Evolutionary conservation across 768 basidiomycete species (phyloP), one percentile per base, ranked within the genome.

Genomic region (button mushroom (Agaricus bisporus)): DNA sequence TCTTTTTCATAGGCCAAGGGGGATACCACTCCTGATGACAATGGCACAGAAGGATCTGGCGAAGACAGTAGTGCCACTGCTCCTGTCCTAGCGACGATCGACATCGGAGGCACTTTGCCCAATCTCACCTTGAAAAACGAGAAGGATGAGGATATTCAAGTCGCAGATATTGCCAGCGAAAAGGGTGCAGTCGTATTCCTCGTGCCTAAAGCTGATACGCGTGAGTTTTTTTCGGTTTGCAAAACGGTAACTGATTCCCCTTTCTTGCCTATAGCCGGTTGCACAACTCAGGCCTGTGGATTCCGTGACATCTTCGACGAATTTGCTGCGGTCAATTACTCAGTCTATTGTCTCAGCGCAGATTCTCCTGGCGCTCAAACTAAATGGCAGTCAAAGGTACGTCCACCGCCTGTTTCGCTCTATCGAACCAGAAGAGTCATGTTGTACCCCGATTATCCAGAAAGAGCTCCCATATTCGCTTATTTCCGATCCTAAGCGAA

Each of bases 271-370:
- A 8, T 56, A 90, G 88, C 88, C 49, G 93, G 95, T 29, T 97
- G 95, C 71, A 98, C 93, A 3, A 85, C 72, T 35, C 94, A 98
- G 66, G 94, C 95, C 0, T 98, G 95, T 65, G 88, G 85, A 4
- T 98, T 89, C 77, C 79, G 92, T 17, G 94, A 98, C 65, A 74
- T 74, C 49, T 90, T 87, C 66, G 79, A 83, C 4, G 85, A 89
- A 58, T 95, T 95, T 66, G 73, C 79, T 2, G 70, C 79, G 5
- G 64, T 78, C 54, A 75, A 82, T 41, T 97, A 83, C 67, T 76
- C 76, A 49, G 85, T 95, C 39, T 91, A 91, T 65, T 92, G 93
- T 58, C 69, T 98, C 53, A 92, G 88, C 65, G 82, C 83, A 5
- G 93, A 95, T 67, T 73, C 80, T 7, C 79, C 89, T 0, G 62